Evolutionary conservation across 2,329 filamentous ascomycete genomes (phyloP).

Genomic region (Apiospora rasikravindrae): DNA sequence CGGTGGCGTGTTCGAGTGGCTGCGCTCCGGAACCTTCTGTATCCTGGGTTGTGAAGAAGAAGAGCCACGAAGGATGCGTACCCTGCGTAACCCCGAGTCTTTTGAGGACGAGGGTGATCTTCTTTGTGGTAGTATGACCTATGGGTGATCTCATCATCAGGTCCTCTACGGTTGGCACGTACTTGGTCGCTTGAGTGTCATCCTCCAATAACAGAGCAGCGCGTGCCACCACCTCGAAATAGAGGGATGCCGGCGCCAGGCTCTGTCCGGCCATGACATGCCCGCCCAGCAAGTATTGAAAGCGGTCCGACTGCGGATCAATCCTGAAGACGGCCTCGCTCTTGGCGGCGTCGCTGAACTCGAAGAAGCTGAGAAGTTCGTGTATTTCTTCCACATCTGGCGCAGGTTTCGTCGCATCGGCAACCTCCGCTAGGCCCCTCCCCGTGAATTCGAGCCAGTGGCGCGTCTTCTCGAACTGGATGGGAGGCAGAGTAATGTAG

Average conservation of each 20-base stretch:
- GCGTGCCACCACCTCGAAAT: slow-evolving; percentile 34
- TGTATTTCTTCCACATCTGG: slow-evolving; percentile 15
- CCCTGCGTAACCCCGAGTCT: background rate
- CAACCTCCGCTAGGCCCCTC: background rate
- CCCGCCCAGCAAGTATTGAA: slow-evolving; percentile 27
- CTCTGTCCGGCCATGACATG: slow-evolving; percentile 34
- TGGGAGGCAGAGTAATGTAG: slow-evolving; percentile 31
- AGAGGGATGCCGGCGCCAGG: slow-evolving; percentile 36
- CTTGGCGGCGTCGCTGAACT: slow-evolving; percentile 21
- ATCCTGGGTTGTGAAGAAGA: slow-evolving; percentile 24
- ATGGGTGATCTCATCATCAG: slow-evolving; percentile 27
- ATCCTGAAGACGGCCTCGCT: slow-evolving; percentile 24
- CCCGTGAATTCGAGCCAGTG: slow-evolving; percentile 30
- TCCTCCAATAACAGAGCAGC: slow-evolving; percentile 38
- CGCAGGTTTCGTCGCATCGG: background rate
- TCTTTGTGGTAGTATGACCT: slow-evolving; percentile 2
- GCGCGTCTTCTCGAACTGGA: slow-evolving; percentile 36
- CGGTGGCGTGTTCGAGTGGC: slow-evolving; percentile 25
- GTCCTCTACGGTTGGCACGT: slow-evolving; percentile 26
- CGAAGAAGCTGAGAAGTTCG: slow-evolving; percentile 22
- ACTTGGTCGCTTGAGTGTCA: slow-evolving; percentile 20
- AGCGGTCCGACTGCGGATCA: slow-evolving; percentile 28
- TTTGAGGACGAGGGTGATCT: slow-evolving; percentile 26
- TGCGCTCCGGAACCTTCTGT: background rate
- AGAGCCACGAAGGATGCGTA: slow-evolving; percentile 25